Percentiles rank a stretch among this genome's conserved stretches.
These are phyloP conservation scores for Teunomyces lycoperdinae DNA, from an alignment of 805 yeast species.

Conservation along the genomic window DNA sequence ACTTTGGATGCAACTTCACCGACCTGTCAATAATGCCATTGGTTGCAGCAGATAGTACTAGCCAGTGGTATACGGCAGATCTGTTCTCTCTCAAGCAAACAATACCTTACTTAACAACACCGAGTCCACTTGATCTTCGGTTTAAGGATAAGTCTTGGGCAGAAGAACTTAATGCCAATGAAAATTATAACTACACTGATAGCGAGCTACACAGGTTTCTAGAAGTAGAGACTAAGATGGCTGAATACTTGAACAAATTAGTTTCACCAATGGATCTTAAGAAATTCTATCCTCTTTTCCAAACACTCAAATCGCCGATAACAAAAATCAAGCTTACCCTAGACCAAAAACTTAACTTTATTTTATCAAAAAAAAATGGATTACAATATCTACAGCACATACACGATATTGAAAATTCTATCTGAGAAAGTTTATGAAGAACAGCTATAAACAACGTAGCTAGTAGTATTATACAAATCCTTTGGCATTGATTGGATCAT, in stretches of 20 bases:
- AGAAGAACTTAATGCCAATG: slow-evolving; percentile 45
- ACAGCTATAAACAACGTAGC: neutral
- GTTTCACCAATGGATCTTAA: slow-evolving; percentile 9
- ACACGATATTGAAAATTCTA: neutral
- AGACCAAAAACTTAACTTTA: neutral
- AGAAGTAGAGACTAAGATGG: slow-evolving; percentile 14
- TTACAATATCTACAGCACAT: neutral
- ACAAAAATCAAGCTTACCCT: neutral
- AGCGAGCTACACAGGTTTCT: slow-evolving; percentile 36
- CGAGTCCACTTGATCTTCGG: slow-evolving; percentile 37
- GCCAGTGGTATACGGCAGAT: slow-evolving; percentile 42
- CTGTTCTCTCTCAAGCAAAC: slow-evolving; percentile 36
- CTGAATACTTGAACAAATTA: slow-evolving; percentile 9
- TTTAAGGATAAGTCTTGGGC: slow-evolving; percentile 46
- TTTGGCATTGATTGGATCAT: slow-evolving; percentile 25
- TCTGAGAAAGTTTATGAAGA: neutral
- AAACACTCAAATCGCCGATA: neutral
- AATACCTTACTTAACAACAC: slow-evolving; percentile 59
- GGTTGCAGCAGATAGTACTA: slow-evolving; percentile 52
- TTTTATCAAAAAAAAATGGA: neutral
- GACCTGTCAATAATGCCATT: slow-evolving; percentile 54
- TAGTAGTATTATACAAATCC: slow-evolving; percentile 18
- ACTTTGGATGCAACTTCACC: slow-evolving; percentile 32
- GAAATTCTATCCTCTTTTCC: neutral
- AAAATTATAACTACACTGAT: slow-evolving; percentile 42